Conservation (phyloP, 2,329 filamentous ascomycete species). For the Emergomyces africanus region DNA sequence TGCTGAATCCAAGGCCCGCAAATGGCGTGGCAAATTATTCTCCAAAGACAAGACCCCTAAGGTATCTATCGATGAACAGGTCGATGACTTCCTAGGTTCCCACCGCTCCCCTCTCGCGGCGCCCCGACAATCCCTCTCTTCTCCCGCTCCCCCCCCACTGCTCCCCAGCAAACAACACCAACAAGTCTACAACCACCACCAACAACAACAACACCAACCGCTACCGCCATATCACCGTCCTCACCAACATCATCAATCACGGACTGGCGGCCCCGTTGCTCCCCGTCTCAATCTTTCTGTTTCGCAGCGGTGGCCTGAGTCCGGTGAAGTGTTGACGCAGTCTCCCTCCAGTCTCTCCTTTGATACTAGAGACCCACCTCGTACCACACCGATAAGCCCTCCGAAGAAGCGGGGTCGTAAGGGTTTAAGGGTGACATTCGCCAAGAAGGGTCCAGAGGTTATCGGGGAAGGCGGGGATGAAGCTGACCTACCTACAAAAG, state of each 20-base stretch:
- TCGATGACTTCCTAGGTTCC: constrained; percentile 47
- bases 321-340: constrained; percentile 15
- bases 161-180: constrained; percentile 7
- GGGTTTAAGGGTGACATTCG: constrained; percentile 62
- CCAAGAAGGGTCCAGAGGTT: constrained; percentile 57
- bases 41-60: constrained; percentile 26
- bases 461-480: constrained; percentile 92
- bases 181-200: constrained; percentile 9
- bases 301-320: constrained; percentile 22
- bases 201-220: constrained; percentile 3
- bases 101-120: constrained; percentile 26
- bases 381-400: constrained; percentile 14
- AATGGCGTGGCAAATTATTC: constrained; percentile 41
- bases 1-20: constrained; percentile 11
- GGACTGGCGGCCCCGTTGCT: constrained; percentile 5
- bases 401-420: constrained; percentile 40
- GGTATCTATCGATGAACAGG: constrained; percentile 29
- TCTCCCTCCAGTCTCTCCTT: constrained; percentile 10
- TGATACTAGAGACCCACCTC: constrained; percentile 7
- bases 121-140: not conserved
- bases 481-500: constrained; percentile 55
- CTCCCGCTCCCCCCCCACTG: not conserved
- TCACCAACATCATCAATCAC: constrained; percentile 12
- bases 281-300: constrained; percentile 24
- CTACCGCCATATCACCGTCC: not conserved